A percentile compares a stretch with the other conserved stretches of the same genome.
These are phyloP conservation scores for Aspergillus versicolor DNA, from an alignment of 2,329 filamentous ascomycete species.

Conservation along the genomic window DNA sequence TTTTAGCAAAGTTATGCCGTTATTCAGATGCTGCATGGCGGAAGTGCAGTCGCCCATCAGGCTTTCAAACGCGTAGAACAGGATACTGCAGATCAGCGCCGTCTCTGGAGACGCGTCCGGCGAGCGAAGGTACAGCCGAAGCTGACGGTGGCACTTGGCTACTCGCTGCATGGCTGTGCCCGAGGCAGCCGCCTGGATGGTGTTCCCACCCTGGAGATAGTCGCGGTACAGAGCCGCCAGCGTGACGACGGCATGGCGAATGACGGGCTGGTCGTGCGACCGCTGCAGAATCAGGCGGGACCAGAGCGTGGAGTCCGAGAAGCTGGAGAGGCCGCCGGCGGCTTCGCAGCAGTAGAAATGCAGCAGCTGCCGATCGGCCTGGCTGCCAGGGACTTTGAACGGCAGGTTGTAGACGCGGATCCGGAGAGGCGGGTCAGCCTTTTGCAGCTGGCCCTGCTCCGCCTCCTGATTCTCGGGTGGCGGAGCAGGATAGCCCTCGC, in stretches of 20 bases:
- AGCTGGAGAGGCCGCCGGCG: slow-evolving; percentile 16
- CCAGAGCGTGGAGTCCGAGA: slow-evolving; percentile 23
- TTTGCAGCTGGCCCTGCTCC: background rate
- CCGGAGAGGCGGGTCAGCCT: background rate
- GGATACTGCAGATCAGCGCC: slow-evolving; percentile 25
- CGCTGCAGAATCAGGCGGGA: slow-evolving; percentile 19
- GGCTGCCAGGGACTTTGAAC: slow-evolving; percentile 25
- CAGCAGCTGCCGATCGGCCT: slow-evolving; percentile 23
- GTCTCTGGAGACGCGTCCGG: slow-evolving; percentile 19
- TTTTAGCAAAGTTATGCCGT: slow-evolving; percentile 21
- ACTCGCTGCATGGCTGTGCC: slow-evolving; percentile 14
- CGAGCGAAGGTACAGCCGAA: slow-evolving; percentile 20
- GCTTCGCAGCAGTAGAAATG: slow-evolving; percentile 25
- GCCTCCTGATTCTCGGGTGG: too few species aligned
- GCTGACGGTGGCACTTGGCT: slow-evolving; percentile 25
- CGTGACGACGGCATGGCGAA: slow-evolving; percentile 22
- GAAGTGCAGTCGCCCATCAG: slow-evolving; percentile 21
- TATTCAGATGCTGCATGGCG: slow-evolving; percentile 26
- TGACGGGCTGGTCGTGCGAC: slow-evolving; percentile 22
- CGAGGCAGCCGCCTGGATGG: background rate
- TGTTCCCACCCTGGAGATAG: background rate
- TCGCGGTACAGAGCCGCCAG: slow-evolving; percentile 22
- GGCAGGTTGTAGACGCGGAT: slow-evolving; percentile 21
- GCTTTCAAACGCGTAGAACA: slow-evolving; percentile 27
- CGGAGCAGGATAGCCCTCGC: slow-evolving; percentile 1